These are phyloP conservation scores for Yamadazyma tumulicola DNA, from an alignment of 805 yeast genomes.

Conservation along the genomic window DNA sequence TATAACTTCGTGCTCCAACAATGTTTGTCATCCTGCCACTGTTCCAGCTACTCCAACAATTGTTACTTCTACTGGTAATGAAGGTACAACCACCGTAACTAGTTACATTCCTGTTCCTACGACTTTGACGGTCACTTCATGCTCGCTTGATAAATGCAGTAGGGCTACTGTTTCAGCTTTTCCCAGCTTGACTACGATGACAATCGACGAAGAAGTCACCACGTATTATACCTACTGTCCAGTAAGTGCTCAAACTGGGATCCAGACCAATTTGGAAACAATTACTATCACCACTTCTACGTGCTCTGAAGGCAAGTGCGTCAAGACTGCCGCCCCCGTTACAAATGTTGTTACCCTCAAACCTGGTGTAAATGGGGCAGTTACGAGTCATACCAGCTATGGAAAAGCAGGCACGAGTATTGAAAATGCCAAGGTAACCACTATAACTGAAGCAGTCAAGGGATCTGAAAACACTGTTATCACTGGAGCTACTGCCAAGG, in stretches of 20 bases:
- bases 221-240: constrained; percentile 16
- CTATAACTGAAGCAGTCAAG: no score
- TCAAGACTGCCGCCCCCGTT: constrained; percentile 25
- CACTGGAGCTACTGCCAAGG: no score
- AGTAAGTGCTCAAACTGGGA: no score
- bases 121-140: constrained; percentile 32
- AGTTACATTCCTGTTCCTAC: constrained; percentile 25
- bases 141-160: constrained; percentile 26
- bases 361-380: no score
- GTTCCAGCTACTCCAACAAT: constrained; percentile 15
- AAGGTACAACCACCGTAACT: constrained; percentile 17
- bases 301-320: constrained; percentile 30
- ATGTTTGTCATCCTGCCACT: no score
- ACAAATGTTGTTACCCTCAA: no score
- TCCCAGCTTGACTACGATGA: constrained; percentile 16
- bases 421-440: no score
- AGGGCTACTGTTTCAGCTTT: constrained; percentile 28
- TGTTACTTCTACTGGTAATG: constrained; percentile 14
- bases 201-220: constrained; percentile 14
- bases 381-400: no score
- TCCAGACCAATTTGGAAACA: no score
- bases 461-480: no score
- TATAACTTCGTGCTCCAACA: no score
- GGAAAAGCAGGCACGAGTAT: no score
- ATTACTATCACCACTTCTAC: constrained; percentile 34